A percentile compares a stretch with the other conserved stretches of the same genome.
Conservation (phyloP, 2,329 filamentous ascomycete species). For the Talaromyces albobiverticillius region DNA sequence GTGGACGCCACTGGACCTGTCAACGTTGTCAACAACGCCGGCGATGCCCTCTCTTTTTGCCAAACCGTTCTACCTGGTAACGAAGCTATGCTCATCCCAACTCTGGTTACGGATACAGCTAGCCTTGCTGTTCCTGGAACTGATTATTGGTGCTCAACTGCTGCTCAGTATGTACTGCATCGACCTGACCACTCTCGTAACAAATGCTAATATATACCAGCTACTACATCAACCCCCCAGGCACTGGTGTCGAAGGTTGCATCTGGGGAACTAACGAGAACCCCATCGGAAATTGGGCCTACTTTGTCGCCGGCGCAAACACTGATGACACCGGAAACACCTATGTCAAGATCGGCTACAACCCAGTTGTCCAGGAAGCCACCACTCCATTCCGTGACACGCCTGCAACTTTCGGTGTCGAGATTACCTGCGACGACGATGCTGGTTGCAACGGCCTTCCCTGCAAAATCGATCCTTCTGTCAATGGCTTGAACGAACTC, state of each 20-base stretch:
- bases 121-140: conserved; percentile 67
- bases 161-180: conserved; percentile 63
- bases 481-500: conserved; percentile 57
- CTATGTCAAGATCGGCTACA: conserved; percentile 73
- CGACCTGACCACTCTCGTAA: neutral
- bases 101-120: conserved; percentile 57
- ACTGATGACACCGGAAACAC: conserved; percentile 63
- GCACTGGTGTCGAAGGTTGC: conserved; percentile 60
- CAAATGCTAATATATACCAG: conserved; percentile 35
- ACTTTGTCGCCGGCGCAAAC: conserved; percentile 75
- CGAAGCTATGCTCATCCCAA: conserved; percentile 40
- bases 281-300: conserved; percentile 71
- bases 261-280: conserved; percentile 65
- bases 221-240: conserved; percentile 76
- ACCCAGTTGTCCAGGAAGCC: conserved; percentile 66
- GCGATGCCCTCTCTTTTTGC: conserved; percentile 23
- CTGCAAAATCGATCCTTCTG: conserved; percentile 65
- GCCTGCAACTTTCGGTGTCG: conserved; percentile 65
- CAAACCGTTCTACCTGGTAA: conserved; percentile 14
- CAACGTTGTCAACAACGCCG: conserved; percentile 64
- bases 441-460: conserved; percentile 69
- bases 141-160: conserved; percentile 68
- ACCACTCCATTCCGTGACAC: conserved; percentile 53
- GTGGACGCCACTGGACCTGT: conserved; percentile 65
- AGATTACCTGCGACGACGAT: conserved; percentile 63